Evolutionary conservation across 805 yeast genomes (phyloP).

Genomic region (Saccharomycopsis microspora): DNA sequence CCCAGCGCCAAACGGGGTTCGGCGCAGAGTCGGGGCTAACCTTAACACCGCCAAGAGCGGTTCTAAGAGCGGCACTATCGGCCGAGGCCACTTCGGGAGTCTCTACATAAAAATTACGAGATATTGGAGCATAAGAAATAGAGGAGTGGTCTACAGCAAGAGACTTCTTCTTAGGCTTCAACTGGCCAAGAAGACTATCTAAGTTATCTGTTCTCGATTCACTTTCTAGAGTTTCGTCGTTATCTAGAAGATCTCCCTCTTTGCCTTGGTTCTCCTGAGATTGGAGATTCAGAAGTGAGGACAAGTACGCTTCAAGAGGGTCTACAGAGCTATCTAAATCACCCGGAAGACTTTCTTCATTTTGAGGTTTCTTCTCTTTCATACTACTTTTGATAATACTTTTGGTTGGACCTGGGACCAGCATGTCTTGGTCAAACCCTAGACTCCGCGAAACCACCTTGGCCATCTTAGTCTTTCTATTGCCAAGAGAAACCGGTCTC

Average conservation of each 20-base stretch:
- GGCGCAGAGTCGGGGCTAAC: constrained; percentile 49
- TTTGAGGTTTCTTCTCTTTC: too few relatives aligned
- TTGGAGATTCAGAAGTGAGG: neutral
- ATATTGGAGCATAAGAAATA: constrained; percentile 39
- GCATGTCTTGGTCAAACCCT: neutral
- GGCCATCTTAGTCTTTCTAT: neutral
- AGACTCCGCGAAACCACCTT: neutral
- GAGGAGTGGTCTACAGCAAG: constrained; percentile 10
- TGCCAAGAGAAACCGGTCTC: too few relatives aligned
- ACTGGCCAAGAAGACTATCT: constrained; percentile 4
- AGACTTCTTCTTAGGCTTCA: constrained; percentile 8
- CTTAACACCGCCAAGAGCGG: constrained; percentile 50
- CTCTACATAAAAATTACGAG: constrained; percentile 52
- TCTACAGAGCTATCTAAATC: neutral
- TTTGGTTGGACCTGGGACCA: neutral
- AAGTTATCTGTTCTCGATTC: constrained; percentile 1
- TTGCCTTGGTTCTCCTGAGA: neutral
- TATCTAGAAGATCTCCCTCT: neutral
- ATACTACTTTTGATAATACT: too few relatives aligned
- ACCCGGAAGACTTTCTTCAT: neutral
- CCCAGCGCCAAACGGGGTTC: constrained; percentile 65
- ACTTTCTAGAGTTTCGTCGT: constrained; percentile 6
- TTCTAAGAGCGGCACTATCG: constrained; percentile 45
- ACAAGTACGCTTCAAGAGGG: neutral
- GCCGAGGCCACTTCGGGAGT: constrained; percentile 39